Percentiles rank a stretch among this genome's conserved stretches.
Conservation (phyloP, 352 stramenopile genomes). For the Blastocystis sp. region DNA sequence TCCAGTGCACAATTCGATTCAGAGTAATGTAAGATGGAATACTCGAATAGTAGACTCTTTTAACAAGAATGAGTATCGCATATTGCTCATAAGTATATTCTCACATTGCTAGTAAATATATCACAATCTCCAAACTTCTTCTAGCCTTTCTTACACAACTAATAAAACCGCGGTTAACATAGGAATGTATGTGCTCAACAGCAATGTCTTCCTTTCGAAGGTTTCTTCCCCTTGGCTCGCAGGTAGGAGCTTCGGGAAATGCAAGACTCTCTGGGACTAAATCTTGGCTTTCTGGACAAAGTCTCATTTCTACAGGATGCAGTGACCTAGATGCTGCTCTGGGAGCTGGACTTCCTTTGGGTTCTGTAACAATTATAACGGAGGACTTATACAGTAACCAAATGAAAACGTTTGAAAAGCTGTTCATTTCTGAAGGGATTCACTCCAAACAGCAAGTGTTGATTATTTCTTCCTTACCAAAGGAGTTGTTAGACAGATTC, state of each 20-base stretch:
- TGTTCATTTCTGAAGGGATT: slow-evolving; percentile 41
- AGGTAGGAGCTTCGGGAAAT: background rate
- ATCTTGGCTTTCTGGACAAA: slow-evolving; percentile 50
- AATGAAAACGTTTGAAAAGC: background rate
- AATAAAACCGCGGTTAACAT: background rate
- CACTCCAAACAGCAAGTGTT: slow-evolving; percentile 21
- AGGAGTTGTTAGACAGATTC: background rate
- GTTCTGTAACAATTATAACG: background rate
- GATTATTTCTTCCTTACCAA: slow-evolving; percentile 2
- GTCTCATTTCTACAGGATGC: slow-evolving; percentile 40
- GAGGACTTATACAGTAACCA: slow-evolving; percentile 6
- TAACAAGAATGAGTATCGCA: background rate
- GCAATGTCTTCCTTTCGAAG: slow-evolving; percentile 12
- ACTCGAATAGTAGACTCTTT: background rate
- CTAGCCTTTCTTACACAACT: background rate
- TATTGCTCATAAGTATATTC: background rate
- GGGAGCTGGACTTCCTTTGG: slow-evolving; percentile 15
- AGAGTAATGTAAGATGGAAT: too few relatives aligned
- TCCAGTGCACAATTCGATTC: too few relatives aligned
- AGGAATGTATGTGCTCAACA: background rate
- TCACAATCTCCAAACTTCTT: background rate
- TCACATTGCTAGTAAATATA: background rate
- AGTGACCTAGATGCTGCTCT: slow-evolving; percentile 33
- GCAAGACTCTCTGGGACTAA: slow-evolving; percentile 8
- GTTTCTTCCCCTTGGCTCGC: background rate